Evolutionary conservation across 345 rosid species (phyloP), one percentile per base, ranked within the genome.

Genomic region (Syzygium grande): DNA sequence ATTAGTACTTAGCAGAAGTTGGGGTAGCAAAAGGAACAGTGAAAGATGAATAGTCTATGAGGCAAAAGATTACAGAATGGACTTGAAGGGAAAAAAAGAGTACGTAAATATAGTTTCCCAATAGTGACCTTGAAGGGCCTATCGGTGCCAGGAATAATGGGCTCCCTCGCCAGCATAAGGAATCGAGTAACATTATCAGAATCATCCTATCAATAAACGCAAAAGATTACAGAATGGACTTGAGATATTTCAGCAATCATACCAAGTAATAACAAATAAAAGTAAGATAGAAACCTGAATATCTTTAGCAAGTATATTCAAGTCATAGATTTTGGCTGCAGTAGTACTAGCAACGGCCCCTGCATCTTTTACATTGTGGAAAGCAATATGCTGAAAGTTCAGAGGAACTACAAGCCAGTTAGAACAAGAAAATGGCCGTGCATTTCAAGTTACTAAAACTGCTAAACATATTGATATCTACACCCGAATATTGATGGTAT

Each of bases 141-240:
- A 87, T 93, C 93, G 0, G 91, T 95, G 90, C 97, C 97, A 86
- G 99, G 99, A 90, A 98, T 98, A 84, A 98, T 93, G 51, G 99
- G 99, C 87, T 98, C 99, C 91, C 99, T 96, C 80, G 99, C 99
- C 86, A 98, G 96, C 95, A 97, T 98, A 87, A 98, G 92, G 91
- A 98, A 98, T 87, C 99, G 94, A 73, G 99, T 98, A 61, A 98
- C 94, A 92, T 98, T 98, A 90, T 96, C 96, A 79, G 90, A 91
- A 89, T 95, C 97, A 90, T 96, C 99, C 99, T 98, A 89, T 84
- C 25, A 78, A 63, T 84, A 13, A 55, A 73, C 61, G 85, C 87
- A 25, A 15, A 88, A 56, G 86, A 54, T 49, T 16, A 51, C 12
- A 9, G 84, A 8, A 86, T 34, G 17, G 46, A 58, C 51, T 52